Percentiles rank a stretch among this genome's conserved stretches.
These are phyloP conservation scores for Eucalyptus microcorys DNA, from an alignment of 345 rosid genomes.

Conservation along the genomic window DNA sequence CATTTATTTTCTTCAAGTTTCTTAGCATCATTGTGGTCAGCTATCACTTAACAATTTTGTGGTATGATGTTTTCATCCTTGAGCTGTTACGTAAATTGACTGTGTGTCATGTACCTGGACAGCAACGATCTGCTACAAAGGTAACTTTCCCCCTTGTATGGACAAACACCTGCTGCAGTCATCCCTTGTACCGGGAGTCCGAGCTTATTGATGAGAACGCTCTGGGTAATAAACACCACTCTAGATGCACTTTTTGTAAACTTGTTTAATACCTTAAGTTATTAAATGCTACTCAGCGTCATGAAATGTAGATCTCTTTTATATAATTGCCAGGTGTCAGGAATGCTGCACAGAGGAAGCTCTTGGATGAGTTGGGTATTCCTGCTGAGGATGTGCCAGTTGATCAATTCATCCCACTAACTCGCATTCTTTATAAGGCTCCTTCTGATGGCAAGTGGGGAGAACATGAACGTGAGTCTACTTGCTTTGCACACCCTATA, in stretches of 20 bases:
- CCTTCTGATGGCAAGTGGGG: slow-evolving; percentile 99
- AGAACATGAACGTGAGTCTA: slow-evolving; percentile 80
- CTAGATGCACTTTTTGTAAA: background rate
- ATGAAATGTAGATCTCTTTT: background rate
- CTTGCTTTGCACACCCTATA: background rate
- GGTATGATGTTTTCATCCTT: background rate
- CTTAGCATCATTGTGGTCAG: background rate
- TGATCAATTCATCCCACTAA: slow-evolving; percentile 62
- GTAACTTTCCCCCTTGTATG: slow-evolving; percentile 96
- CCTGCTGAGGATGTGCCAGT: slow-evolving; percentile 84
- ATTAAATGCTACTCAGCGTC: background rate
- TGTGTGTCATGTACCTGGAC: background rate
- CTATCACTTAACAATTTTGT: background rate
- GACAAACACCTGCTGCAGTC: slow-evolving; percentile 99
- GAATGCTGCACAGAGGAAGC: slow-evolving; percentile 98
- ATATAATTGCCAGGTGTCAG: slow-evolving; percentile 51
- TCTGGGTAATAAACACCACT: slow-evolving; percentile 36
- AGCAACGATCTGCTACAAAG: slow-evolving; percentile 95
- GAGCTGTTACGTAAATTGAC: background rate
- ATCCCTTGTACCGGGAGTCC: slow-evolving; percentile 82
- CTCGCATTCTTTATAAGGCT: slow-evolving; percentile 90
- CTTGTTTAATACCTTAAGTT: background rate
- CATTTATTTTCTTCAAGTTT: background rate
- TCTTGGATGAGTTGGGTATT: slow-evolving; percentile 94
- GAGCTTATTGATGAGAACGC: slow-evolving; percentile 64